Evolutionary conservation across 78 protist genomes (phyloP), one percentile per base, ranked within the genome.

Genomic region (Dictyostelium firmibasis): DNA sequence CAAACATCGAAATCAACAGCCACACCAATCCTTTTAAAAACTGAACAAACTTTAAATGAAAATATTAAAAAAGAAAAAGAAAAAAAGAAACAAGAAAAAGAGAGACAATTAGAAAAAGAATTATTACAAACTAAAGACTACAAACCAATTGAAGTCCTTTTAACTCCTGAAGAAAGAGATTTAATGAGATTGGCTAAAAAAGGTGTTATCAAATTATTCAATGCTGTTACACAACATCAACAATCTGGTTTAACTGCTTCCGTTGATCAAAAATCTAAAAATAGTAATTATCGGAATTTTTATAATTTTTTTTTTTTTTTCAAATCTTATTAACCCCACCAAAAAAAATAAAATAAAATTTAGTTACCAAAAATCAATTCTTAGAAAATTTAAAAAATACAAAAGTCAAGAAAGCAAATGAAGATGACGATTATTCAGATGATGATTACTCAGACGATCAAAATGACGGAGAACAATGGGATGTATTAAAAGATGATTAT

Each of bases 181-280:
- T 25, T 81, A 27, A 47, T 62, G 72, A 36, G 74, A 31, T 64
- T 81, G 20, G 94, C 94, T 27, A 89, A 89, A 69, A 50, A 74
- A 27, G 94, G 94, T 89, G 86, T 89, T 20, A 89, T 89, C 31
- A 89, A 89, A 47, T 69, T 89, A 78, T 89, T 89, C 29, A 89
- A 89, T 44, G 94, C 94, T 14, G 86, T 89, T 9, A 70, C 94
- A 23, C 70, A 89, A 81, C 94, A 89, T 89, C 94, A 89, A 81
- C 33, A 27, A 27, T 10, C 81, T 79, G 79, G 84, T 62, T 14
- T 64, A 11, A 33, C 29, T 41, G 88, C 78, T 5, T 14, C 84
- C 13, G 43, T 89, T 18, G 81, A 78, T 36, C 70, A 64, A 23
- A 74, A 89, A 81, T 44, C 81, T 43, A 62, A 89, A 43, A 62